Percentiles rank a stretch among this genome's conserved stretches.
Conservation (phyloP, 805 yeast species). For the Candida methanosorbosa region DNA sequence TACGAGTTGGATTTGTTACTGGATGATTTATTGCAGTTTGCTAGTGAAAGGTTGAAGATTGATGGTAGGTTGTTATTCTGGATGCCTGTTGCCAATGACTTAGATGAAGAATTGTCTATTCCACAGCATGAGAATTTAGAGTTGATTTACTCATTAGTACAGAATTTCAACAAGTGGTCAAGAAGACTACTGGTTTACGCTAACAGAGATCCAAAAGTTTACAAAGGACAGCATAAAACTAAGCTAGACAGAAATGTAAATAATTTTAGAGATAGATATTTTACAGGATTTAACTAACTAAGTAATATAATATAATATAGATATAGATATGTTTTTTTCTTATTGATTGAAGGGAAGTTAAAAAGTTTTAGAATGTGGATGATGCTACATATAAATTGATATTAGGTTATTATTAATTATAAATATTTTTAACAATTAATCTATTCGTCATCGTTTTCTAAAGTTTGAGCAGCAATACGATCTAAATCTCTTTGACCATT, state of each 20-base stretch:
- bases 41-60: constrained; percentile 60
- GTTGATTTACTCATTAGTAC: constrained; percentile 67
- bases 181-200: constrained; percentile 77
- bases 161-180: constrained; percentile 90
- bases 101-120: constrained; percentile 39
- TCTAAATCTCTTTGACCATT: constrained; percentile 99
- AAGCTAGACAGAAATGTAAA: constrained; percentile 36
- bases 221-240: constrained; percentile 39
- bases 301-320: not conserved
- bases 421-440: constrained; percentile 5
- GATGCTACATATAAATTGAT: too few relatives aligned
- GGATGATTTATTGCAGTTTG: constrained; percentile 68
- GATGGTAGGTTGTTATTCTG: constrained; percentile 86
- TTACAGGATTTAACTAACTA: constrained; percentile 40
- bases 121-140: constrained; percentile 75
- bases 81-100: constrained; percentile 94
- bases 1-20: constrained; percentile 70
- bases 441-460: constrained; percentile 68
- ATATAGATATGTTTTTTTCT: not conserved
- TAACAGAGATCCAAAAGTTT: constrained; percentile 39
- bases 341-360: not conserved
- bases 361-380: not conserved
- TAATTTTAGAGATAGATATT: constrained; percentile 73
- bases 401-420: too few relatives aligned
- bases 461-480: constrained; percentile 99